These are phyloP conservation scores for Sugiyamaella marilandica DNA, from an alignment of 805 yeast genomes.

Conservation along the genomic window DNA sequence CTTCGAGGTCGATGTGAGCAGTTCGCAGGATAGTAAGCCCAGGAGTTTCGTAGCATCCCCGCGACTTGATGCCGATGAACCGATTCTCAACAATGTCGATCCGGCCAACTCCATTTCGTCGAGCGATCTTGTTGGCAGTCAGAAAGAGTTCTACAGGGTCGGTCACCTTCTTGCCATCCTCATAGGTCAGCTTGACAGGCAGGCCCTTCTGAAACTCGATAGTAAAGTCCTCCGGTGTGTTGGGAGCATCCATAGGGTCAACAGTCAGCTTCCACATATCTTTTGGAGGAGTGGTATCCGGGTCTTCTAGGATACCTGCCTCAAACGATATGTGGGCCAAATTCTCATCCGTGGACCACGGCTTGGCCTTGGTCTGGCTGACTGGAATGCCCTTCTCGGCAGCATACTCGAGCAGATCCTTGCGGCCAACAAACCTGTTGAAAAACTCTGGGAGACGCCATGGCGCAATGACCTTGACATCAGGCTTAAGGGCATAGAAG, in stretches of 20 bases:
- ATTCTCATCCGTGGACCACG: constrained; percentile 99
- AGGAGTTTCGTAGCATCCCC: constrained; percentile 99
- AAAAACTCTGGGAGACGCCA: constrained; percentile 98
- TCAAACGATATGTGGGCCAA: constrained; percentile 98
- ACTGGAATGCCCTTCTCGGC: constrained; percentile 89
- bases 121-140: constrained; percentile 89
- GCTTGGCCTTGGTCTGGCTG: constrained; percentile 96
- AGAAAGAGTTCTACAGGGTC: constrained; percentile 90
- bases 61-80: constrained; percentile 96
- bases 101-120: constrained; percentile 99
- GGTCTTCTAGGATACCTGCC: constrained; percentile 99
- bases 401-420: constrained; percentile 91
- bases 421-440: constrained; percentile 96
- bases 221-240: constrained; percentile 81
- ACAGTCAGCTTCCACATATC: constrained; percentile 99
- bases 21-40: constrained; percentile 91
- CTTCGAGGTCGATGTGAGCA: constrained; percentile 95
- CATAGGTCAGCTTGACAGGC: constrained; percentile 73
- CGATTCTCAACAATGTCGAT: constrained; percentile 98
- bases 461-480: constrained; percentile 94
- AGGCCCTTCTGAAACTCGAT: constrained; percentile 81
- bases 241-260: constrained; percentile 95
- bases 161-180: constrained; percentile 57
- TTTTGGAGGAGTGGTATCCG: constrained; percentile 97
- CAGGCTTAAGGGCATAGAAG: constrained; percentile 97